These are phyloP conservation scores for Cladosporium halotolerans DNA, from an alignment of 2,329 filamentous ascomycete genomes.

Conservation along the genomic window DNA sequence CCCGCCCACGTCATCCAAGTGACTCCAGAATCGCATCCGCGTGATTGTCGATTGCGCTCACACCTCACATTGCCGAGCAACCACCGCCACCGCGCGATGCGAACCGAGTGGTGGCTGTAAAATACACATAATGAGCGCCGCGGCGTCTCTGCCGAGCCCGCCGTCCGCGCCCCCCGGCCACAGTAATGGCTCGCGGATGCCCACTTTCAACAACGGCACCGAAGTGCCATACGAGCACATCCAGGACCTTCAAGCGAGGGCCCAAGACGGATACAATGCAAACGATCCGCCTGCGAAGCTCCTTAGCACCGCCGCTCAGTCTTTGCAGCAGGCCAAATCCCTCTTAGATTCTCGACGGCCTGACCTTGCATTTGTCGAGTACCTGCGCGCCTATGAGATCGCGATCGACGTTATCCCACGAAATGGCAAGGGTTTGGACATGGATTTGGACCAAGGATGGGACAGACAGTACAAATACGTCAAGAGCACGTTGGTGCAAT, in stretches of 20 bases:
- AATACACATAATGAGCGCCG: slow-evolving; percentile 25
- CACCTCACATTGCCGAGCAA: too few species aligned
- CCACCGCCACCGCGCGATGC: too few species aligned
- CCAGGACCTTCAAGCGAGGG: slow-evolving; percentile 37
- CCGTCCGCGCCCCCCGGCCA: slow-evolving; percentile 8
- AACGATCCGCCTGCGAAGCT: slow-evolving; percentile 28
- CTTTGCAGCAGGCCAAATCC: slow-evolving; percentile 49
- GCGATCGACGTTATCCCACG: slow-evolving; percentile 68
- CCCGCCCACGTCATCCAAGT: too few species aligned
- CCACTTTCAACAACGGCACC: slow-evolving; percentile 15
- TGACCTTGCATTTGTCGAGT: slow-evolving; percentile 75
- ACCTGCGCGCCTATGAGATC: slow-evolving; percentile 74
- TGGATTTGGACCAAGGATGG: slow-evolving; percentile 8
- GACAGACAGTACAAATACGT: slow-evolving; percentile 37
- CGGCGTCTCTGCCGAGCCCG: slow-evolving; percentile 16
- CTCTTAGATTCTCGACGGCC: slow-evolving; percentile 51
- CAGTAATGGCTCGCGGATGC: slow-evolving; percentile 9
- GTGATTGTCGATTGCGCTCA: too few species aligned
- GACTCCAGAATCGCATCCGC: too few species aligned
- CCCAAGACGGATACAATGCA: slow-evolving; percentile 29
- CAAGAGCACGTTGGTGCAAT: slow-evolving; percentile 22
- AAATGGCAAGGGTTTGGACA: slow-evolving; percentile 39
- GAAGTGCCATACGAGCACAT: slow-evolving; percentile 31
- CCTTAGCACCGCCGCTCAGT: slow-evolving; percentile 35
- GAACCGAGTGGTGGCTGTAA: not conserved